Conservation (phyloP, 2,329 filamentous ascomycete species). For the Penicillium frequentans region DNA sequence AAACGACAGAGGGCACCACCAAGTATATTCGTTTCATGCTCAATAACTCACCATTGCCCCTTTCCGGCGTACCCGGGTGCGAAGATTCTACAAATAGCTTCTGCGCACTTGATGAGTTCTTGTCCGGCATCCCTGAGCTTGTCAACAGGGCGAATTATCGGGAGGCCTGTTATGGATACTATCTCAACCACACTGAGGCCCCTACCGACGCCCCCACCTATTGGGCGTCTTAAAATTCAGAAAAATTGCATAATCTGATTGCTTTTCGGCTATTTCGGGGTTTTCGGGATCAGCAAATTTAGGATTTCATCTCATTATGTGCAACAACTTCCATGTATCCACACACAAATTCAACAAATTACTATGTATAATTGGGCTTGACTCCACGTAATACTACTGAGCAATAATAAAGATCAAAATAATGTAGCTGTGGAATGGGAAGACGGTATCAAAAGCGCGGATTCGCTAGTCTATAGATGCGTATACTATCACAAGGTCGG, state of each 20-base stretch:
- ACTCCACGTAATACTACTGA: too few species aligned
- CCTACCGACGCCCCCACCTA: neutral
- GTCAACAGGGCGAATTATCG: conserved; percentile 30
- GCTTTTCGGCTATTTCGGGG: neutral
- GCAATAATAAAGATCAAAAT: too few species aligned
- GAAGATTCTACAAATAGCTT: conserved; percentile 29
- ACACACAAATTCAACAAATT: too few species aligned
- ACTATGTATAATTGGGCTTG: too few species aligned
- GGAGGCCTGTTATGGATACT: conserved; percentile 31
- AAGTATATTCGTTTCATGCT: conserved; percentile 33
- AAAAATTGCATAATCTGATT: neutral
- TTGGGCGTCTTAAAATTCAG: neutral
- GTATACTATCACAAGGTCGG: too few species aligned
- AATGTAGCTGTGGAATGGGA: too few species aligned
- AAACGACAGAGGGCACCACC: conserved; percentile 10
- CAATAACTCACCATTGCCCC: conserved; percentile 30
- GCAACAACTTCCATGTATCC: neutral
- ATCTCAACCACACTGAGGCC: conserved; percentile 11
- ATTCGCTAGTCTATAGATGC: too few species aligned
- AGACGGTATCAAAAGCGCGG: too few species aligned
- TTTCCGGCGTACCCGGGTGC: conserved; percentile 29
- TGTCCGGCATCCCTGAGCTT: conserved; percentile 22
- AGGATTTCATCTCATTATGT: neutral
- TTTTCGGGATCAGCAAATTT: neutral
- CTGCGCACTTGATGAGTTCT: conserved; percentile 28